Conservation (phyloP, 176 grass and related monocot species). For the Aechmea fasciata region DNA sequence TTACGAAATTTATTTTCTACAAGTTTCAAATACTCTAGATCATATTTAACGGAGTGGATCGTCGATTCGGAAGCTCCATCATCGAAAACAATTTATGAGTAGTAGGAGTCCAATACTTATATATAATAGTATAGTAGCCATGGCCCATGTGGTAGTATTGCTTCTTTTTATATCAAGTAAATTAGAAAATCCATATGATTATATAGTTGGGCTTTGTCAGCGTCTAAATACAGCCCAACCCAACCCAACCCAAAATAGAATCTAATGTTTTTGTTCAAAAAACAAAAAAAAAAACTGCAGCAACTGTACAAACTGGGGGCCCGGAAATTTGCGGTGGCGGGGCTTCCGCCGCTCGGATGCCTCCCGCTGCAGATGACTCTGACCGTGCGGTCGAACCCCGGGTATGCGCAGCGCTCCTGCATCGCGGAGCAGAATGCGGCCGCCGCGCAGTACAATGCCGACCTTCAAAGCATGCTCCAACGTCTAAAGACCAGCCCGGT, state of each 20-base stretch:
- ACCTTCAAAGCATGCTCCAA: constrained; percentile 19
- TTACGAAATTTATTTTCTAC: too few relatives aligned
- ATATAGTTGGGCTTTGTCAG: background rate
- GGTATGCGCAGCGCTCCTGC: constrained; percentile 3
- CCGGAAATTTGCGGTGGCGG: constrained; percentile 32
- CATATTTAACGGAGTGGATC: too few relatives aligned
- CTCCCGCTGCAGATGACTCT: constrained; percentile 36
- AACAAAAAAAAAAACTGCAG: constrained; percentile 13
- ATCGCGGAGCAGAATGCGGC: constrained; percentile 21
- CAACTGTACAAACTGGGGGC: constrained; percentile 33
- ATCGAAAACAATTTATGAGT: too few relatives aligned
- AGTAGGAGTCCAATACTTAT: too few relatives aligned
- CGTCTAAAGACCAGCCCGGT: constrained; percentile 12
- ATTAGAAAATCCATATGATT: too few relatives aligned
- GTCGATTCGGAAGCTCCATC: too few relatives aligned
- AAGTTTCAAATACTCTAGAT: too few relatives aligned
- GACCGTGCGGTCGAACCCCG: background rate
- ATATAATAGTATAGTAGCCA: too few relatives aligned
- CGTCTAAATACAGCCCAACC: background rate
- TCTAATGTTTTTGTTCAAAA: background rate
- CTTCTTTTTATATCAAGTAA: too few relatives aligned
- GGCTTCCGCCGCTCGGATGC: constrained; percentile 48
- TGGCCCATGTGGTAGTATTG: too few relatives aligned
- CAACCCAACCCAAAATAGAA: background rate
- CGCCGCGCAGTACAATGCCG: constrained; percentile 25